Percentiles rank a stretch among this genome's conserved stretches.
Evolutionary conservation across 1,284 basidiomycete species (phyloP).

Genomic region (Boletus holoroseus): DNA sequence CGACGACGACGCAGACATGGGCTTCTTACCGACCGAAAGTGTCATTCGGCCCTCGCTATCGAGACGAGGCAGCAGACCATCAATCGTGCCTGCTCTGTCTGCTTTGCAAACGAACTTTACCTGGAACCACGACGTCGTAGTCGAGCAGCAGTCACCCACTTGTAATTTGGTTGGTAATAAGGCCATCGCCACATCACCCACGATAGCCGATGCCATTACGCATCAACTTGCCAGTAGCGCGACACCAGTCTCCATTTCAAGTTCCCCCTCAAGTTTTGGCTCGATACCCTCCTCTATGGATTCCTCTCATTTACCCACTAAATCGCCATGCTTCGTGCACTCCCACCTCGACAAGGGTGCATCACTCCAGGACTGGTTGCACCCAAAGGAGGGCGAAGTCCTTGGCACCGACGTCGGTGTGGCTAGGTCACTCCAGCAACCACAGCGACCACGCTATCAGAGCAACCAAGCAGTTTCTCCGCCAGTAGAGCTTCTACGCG

Average conservation of each 20-base stretch:
- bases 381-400: conserved; percentile 41
- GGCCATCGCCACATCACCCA: conserved; percentile 23
- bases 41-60: conserved; percentile 41
- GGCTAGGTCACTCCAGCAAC: conserved; percentile 44
- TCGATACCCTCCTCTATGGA: conserved; percentile 35
- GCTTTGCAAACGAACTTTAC: conserved; percentile 44
- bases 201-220: conserved; percentile 25
- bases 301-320: conserved; percentile 33
- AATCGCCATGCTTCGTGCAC: conserved; percentile 83
- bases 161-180: conserved; percentile 25
- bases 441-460: conserved; percentile 19
- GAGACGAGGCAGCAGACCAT: conserved; percentile 43
- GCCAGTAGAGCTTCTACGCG: conserved; percentile 17
- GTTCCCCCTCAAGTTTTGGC: conserved; percentile 28
- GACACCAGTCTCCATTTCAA: conserved; percentile 23
- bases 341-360: conserved; percentile 76
- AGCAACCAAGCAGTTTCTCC: conserved; percentile 9
- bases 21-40: conserved; percentile 27
- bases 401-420: conserved; percentile 42
- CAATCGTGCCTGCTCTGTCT: conserved; percentile 20
- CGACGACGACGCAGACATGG: conserved; percentile 31
- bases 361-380: conserved; percentile 66
- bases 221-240: conserved; percentile 16
- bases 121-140: conserved; percentile 46
- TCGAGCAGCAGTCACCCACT: conserved; percentile 32